Evolutionary conservation across 768 basidiomycete species (phyloP), one percentile per base, ranked within the genome.

Genomic region (Mycena galericulata): DNA sequence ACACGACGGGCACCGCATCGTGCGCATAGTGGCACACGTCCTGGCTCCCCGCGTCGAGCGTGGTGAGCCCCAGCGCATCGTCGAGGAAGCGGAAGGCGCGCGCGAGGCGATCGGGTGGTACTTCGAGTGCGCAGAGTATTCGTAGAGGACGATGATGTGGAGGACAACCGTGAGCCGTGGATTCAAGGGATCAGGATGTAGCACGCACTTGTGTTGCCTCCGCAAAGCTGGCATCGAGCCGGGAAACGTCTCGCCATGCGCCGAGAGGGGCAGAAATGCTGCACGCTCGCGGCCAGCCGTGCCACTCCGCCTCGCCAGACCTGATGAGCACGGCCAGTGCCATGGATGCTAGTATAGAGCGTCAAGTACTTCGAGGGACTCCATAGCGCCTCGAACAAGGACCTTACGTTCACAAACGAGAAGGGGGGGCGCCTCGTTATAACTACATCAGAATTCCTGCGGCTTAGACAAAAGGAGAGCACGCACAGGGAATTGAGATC

Each of bases 131-230:
- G 85, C 81, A 7, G 85, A 88, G 3, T 84, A 80, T 70, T 88
- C 87, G 72, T 87, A 88, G 12, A 87, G 75, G 11, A 86, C 85
- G 27, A 89, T 78, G 45, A 88, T 79, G 86, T 87, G 29, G 18
- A 15, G 38, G 29, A n/a, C 2, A 17, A 18, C n/a, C 41, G 40
- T 32, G 18, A 50, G 9, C 4, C 17, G 36, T 17, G 29, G 34
- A 29, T 18, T 38, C 27, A 43, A 27, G n/a, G 14, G 41, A 17
- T 22, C 24, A 45, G 29, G 49, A 29, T 17, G 36, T 12, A 32
- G 40, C 10, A 77, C 85, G 66, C 32, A 87, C 88, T 60, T 87
- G 77, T 0, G 88, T 87, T 2, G 87, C 88, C 68, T 87, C 85
- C 2, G 86, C 87, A 9, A 88, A 78, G 26, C 79, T 80, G 24